Evolutionary conservation across 2,329 filamentous ascomycete species (phyloP).

Genomic region (Aspergillus pseudoviridinutans): DNA sequence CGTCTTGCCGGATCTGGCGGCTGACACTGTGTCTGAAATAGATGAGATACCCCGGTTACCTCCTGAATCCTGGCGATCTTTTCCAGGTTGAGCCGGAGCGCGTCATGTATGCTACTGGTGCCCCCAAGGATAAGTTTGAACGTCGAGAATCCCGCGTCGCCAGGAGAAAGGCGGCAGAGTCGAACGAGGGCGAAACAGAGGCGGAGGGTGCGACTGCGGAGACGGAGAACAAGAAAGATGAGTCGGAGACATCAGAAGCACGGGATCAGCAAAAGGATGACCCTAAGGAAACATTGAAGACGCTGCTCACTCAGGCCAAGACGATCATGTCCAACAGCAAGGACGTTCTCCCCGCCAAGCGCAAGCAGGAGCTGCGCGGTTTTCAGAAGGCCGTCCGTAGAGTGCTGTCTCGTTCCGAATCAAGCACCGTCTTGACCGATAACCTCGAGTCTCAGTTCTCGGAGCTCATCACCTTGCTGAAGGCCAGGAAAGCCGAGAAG

Average conservation of each 20-base stretch:
- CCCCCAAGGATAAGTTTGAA: slow-evolving; percentile 54
- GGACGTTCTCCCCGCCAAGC: slow-evolving; percentile 58
- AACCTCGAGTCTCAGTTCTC: slow-evolving; percentile 54
- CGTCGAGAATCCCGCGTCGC: slow-evolving; percentile 34
- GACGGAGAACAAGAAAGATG: slow-evolving; percentile 26
- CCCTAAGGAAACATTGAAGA: slow-evolving; percentile 48
- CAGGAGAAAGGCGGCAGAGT: slow-evolving; percentile 19
- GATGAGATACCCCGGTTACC: slow-evolving; percentile 91
- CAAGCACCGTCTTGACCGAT: slow-evolving; percentile 42
- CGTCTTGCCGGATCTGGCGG: slow-evolving; percentile 3
- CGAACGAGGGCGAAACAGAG: slow-evolving; percentile 21
- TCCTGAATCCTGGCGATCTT: slow-evolving; percentile 95
- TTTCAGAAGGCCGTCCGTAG: slow-evolving; percentile 64
- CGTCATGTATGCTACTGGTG: slow-evolving; percentile 83
- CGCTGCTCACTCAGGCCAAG: slow-evolving; percentile 56
- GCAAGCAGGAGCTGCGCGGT: slow-evolving; percentile 71
- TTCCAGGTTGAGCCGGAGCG: slow-evolving; percentile 90
- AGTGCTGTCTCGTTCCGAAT: slow-evolving; percentile 55
- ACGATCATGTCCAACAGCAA: slow-evolving; percentile 53
- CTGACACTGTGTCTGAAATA: slow-evolving; percentile 35
- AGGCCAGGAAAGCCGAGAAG: slow-evolving; percentile 35
- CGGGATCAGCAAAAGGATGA: slow-evolving; percentile 40
- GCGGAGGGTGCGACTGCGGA: slow-evolving; percentile 24
- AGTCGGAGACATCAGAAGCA: slow-evolving; percentile 21
- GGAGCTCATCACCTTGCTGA: slow-evolving; percentile 47